Percentiles rank a stretch among this genome's conserved stretches.
Evolutionary conservation across 2,329 filamentous ascomycete species (phyloP).

Genomic region (Pseudocercospora musae): DNA sequence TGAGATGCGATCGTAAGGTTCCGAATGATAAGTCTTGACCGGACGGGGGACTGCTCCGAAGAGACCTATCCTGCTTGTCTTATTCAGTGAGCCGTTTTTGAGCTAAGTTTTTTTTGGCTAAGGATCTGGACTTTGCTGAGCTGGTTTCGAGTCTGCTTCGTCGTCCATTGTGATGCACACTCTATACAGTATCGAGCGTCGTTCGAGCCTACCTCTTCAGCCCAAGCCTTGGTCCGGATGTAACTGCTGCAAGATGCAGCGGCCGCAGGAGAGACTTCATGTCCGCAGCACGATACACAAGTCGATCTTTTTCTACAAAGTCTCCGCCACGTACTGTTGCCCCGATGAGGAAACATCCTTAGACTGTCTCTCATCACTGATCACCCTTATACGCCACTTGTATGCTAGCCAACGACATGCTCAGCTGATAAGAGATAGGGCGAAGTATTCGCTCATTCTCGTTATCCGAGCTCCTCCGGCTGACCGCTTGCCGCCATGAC

Average conservation of each 20-base stretch:
- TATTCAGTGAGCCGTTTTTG: background rate
- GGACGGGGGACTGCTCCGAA: conserved; percentile 17
- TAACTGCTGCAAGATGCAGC: background rate
- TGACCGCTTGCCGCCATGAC: too few species aligned
- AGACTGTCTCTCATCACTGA: too few species aligned
- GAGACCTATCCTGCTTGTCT: background rate
- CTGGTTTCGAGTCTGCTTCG: background rate
- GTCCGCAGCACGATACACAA: background rate
- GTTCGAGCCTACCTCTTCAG: background rate
- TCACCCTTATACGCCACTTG: too few species aligned
- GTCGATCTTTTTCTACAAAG: background rate
- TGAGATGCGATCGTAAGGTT: conserved; percentile 24
- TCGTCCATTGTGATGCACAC: background rate
- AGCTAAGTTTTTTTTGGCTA: background rate
- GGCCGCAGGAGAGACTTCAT: background rate
- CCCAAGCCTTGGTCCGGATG: background rate
- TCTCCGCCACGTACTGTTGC: background rate
- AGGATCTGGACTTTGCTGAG: background rate
- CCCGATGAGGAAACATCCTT: background rate
- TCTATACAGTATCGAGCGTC: background rate
- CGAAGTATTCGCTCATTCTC: background rate
- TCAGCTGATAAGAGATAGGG: background rate
- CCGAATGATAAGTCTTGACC: conserved; percentile 25
- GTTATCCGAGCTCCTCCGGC: too few species aligned
- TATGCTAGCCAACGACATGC: too few species aligned